phyloP scores from a whole-genome alignment of 2,329 filamentous ascomycete species.

The Colletotrichum limetticola region DNA sequence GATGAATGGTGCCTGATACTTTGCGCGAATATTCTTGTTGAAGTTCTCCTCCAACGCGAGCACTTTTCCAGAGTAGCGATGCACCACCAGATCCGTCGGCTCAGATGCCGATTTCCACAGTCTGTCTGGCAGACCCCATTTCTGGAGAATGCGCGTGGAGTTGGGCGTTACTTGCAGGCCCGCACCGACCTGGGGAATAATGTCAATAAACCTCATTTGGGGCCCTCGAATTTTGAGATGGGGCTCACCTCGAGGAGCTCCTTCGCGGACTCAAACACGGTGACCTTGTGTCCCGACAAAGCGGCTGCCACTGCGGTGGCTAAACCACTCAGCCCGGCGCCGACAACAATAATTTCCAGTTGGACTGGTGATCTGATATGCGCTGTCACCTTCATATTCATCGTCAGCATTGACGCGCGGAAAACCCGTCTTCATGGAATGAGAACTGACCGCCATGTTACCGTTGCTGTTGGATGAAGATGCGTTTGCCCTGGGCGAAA shows the following conservation, averaged over 20 bases:
- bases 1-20: conserved; percentile 67
- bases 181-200: conserved; percentile 55
- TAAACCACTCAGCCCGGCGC: conserved; percentile 55
- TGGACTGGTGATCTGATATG: conserved; percentile 17
- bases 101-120: conserved; percentile 51
- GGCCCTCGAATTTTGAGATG: not conserved
- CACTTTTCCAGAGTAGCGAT: conserved; percentile 61
- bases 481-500: not conserved
- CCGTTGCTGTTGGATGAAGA: not conserved
- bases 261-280: conserved; percentile 53
- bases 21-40: conserved; percentile 59
- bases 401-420: not conserved
- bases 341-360: conserved; percentile 52
- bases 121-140: conserved; percentile 59
- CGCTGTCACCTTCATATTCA: not conserved
- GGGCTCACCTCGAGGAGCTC: conserved; percentile 51
- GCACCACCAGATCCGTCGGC: conserved; percentile 61
- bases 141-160: conserved; percentile 58
- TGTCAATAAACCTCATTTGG: conserved; percentile 17
- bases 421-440: not conserved
- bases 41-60: conserved; percentile 64
- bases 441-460: conserved; percentile 5
- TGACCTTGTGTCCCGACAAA: conserved; percentile 51
- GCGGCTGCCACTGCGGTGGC: conserved; percentile 50
- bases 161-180: conserved; percentile 65